phyloP scores from a whole-genome alignment of 2,329 filamentous ascomycete species.

The Penicillium sp. region DNA sequence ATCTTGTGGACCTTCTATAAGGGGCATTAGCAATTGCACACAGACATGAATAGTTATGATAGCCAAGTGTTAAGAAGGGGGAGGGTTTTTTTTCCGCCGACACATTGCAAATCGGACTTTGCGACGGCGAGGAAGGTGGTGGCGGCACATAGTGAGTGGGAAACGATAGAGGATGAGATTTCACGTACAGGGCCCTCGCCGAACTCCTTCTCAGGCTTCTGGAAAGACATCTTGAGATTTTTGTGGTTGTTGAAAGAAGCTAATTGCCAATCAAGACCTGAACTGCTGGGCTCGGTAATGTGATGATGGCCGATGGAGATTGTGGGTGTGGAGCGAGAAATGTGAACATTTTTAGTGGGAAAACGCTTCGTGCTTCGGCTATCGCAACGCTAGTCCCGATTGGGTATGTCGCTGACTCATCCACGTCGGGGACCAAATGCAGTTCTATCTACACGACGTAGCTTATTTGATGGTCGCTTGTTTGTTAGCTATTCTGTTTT shows the following conservation, averaged over 20 bases:
- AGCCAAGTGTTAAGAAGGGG: not conserved
- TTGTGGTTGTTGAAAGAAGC: slow-evolving; percentile 30
- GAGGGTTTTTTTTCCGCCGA: not conserved
- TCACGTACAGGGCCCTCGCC: slow-evolving; percentile 77
- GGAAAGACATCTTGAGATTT: slow-evolving; percentile 76
- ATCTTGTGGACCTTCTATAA: slow-evolving; percentile 89
- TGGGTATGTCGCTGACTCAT: slow-evolving; percentile 16
- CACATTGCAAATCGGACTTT: not conserved
- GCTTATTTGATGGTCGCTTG: slow-evolving; percentile 1
- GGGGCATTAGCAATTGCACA: slow-evolving; percentile 6
- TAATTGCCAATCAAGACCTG: slow-evolving; percentile 74
- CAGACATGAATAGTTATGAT: not conserved
- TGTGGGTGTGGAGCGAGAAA: slow-evolving; percentile 25
- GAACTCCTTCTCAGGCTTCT: slow-evolving; percentile 93
- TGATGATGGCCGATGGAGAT: slow-evolving; percentile 60
- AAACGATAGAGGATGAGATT: not conserved
- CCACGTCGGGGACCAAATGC: slow-evolving; percentile 21
- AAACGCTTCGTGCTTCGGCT: slow-evolving; percentile 40
- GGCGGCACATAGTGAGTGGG: not conserved
- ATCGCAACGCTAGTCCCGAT: slow-evolving; percentile 39
- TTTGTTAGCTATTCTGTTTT: slow-evolving; percentile 5
- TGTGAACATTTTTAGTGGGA: slow-evolving; percentile 29
- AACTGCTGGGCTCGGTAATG: slow-evolving; percentile 75
- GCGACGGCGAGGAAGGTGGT: not conserved
- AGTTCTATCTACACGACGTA: slow-evolving; percentile 4